These are phyloP conservation scores for Acanthamoeba quina DNA, from an alignment of 208 protist genomes.

Conservation along the genomic window DNA sequence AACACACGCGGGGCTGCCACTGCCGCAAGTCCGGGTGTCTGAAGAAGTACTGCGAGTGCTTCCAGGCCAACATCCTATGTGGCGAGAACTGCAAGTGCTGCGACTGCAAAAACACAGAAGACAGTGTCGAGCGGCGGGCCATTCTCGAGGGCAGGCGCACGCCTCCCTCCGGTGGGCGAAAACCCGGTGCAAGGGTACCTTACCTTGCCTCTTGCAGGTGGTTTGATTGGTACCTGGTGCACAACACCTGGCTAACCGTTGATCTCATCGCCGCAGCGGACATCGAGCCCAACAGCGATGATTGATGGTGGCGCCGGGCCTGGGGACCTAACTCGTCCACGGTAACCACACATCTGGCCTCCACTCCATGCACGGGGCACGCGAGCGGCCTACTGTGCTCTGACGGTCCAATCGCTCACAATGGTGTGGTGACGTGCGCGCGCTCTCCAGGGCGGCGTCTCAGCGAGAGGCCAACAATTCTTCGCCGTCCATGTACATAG, in stretches of 20 bases:
- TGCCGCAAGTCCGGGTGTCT: constrained; percentile 86
- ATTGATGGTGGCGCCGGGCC: not conserved
- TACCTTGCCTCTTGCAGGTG: not conserved
- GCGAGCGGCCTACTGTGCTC: not conserved
- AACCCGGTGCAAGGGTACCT: constrained; percentile 6
- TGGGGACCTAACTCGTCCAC: not conserved
- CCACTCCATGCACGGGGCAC: not conserved
- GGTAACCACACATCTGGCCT: not conserved
- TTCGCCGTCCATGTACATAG: constrained; percentile 34
- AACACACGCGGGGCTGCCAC: constrained; percentile 85
- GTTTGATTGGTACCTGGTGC: not conserved
- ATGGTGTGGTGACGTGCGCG: not conserved
- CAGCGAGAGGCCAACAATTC: constrained; percentile 1
- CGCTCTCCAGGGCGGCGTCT: not conserved
- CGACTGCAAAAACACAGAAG: constrained; percentile 83
- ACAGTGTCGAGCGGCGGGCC: constrained; percentile 60
- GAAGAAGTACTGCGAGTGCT: constrained; percentile 90
- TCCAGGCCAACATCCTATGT: constrained; percentile 85
- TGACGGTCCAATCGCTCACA: not conserved
- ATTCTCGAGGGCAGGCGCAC: constrained; percentile 68
- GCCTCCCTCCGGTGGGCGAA: constrained; percentile 42
- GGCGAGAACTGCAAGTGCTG: constrained; percentile 86
- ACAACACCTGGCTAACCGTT: not conserved
- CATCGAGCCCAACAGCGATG: constrained; percentile 15
- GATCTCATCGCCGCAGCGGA: not conserved